Evolutionary conservation across 176 grass and related monocot species (phyloP), one percentile per base, ranked within the genome.

Genomic region (Melocanna baccifera): DNA sequence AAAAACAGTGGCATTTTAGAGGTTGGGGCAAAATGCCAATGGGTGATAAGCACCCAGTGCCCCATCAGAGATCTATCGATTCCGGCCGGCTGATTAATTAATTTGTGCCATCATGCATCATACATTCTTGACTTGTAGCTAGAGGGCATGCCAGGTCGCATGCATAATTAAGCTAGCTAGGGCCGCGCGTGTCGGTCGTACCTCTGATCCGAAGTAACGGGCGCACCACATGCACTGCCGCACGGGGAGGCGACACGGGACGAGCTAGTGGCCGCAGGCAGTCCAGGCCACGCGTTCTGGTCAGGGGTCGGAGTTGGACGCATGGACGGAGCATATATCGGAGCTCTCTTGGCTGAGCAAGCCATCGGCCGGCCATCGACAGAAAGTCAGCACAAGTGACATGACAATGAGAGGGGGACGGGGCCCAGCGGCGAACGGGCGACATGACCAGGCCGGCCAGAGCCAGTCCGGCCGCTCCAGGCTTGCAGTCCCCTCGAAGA

Each of bases 301-400:
- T 12, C 26, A 29, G 26, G 61, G 61, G 12, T 3, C 15, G 61
- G 61, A 16, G 61, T 2, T 29, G 58, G 58, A 62, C 59, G 26
- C 1, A 29, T 29, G 25, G 59, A 62, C n/a, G 62, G 63, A 52
- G 62, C 34, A 15, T 20, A 14, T 25, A 30, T 19, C 46, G 76
- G 57, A 63, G 41, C 76, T 78, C 34, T 1, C 75, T 71, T 2
- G 66, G 77, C 63, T 26, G 81, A 11, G 40, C 41, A 15, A 26
- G 46, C 10, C 20, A 50, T 43, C 29, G 69, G 4, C 45, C 0
- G n/a, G 50, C 15, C 34, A 1, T 62, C 11, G 87, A 89, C 87
- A 85, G 71, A 28, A 86, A 89, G 77, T 89, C 88, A 86, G 83
- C 83, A 84, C 37, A 46, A 85, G 63, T 81, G 83, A 89, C 77